phyloP scores from a whole-genome alignment of 2,329 filamentous ascomycete species.

The Chrysoporthe puriensis region DNA sequence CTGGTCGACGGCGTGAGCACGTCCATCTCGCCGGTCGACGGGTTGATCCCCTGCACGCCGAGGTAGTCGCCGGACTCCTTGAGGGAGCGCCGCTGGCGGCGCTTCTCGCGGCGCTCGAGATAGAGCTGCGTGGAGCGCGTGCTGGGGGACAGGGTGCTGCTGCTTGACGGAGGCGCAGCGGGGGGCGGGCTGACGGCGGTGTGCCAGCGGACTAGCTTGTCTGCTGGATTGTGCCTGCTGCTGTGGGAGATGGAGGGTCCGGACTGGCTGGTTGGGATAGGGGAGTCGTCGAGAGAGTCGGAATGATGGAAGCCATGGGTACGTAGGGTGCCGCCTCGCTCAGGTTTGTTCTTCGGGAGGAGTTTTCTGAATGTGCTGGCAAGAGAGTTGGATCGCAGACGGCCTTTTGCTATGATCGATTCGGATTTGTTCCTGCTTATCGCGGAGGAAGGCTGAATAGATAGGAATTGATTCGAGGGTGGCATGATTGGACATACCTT shows the following conservation, averaged over 20 bases:
- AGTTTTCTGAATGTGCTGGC: constrained; percentile 49
- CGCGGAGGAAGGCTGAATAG: neutral
- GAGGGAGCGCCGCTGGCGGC: constrained; percentile 49
- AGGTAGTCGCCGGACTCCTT: constrained; percentile 62
- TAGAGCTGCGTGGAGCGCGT: constrained; percentile 32
- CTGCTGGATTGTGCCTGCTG: constrained; percentile 29
- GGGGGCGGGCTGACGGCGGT: constrained; percentile 33
- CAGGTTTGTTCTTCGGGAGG: constrained; percentile 52
- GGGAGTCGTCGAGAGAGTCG: constrained; percentile 24
- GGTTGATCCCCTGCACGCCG: constrained; percentile 62
- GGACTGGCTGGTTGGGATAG: neutral
- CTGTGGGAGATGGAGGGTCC: neutral
- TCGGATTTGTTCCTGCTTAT: neutral
- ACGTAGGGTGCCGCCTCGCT: constrained; percentile 54
- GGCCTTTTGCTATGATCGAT: constrained; percentile 4
- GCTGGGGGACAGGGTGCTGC: constrained; percentile 20
- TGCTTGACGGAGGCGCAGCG: constrained; percentile 2
- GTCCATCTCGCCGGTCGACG: constrained; percentile 57
- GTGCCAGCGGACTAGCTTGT: constrained; percentile 42
- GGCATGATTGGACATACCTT: neutral
- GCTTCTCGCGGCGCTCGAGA: constrained; percentile 40
- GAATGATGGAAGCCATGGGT: constrained; percentile 37
- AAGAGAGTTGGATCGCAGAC: constrained; percentile 37
- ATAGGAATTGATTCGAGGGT: neutral
- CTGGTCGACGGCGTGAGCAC: constrained; percentile 38